phyloP scores from a whole-genome alignment of 345 rosid species.

The Tarenaya hassleriana region DNA sequence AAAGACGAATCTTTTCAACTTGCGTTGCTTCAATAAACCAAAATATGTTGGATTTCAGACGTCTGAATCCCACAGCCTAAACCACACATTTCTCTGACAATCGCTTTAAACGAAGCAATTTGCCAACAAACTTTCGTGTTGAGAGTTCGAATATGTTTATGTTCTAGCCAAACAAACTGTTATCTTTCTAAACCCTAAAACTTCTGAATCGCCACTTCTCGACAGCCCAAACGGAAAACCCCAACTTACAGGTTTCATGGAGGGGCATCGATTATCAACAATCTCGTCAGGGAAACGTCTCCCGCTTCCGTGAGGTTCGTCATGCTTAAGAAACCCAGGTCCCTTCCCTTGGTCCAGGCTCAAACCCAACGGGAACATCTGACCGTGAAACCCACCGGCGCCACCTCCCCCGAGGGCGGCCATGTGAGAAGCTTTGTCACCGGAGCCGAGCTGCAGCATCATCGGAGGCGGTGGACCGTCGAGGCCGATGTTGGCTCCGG shows the following conservation, averaged over 20 bases:
- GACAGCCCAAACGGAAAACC: slow-evolving; percentile 7
- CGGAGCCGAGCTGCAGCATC: slow-evolving; percentile 86
- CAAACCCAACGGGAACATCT: slow-evolving; percentile 71
- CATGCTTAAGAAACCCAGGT: slow-evolving; percentile 59
- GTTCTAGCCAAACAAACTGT: not conserved
- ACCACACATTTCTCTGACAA: not conserved
- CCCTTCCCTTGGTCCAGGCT: slow-evolving; percentile 92
- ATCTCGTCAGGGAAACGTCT: slow-evolving; percentile 69
- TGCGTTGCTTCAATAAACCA: not conserved
- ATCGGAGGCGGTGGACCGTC: slow-evolving; percentile 46
- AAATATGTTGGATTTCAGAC: slow-evolving; percentile 1
- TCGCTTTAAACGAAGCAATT: no score
- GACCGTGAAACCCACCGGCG: slow-evolving; percentile 53
- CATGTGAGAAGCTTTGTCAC: slow-evolving; percentile 56
- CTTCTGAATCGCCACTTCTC: slow-evolving; percentile 1
- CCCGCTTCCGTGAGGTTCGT: slow-evolving; percentile 72
- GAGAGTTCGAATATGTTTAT: no score
- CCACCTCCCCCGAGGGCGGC: slow-evolving; percentile 43
- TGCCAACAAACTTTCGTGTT: no score
- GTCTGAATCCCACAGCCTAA: not conserved
- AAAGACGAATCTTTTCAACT: not conserved
- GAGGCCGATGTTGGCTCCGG: slow-evolving; percentile 42
- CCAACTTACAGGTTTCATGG: slow-evolving; percentile 64
- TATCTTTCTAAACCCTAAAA: slow-evolving; percentile 1
- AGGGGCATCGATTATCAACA: slow-evolving; percentile 53